A percentile compares a stretch with the other conserved stretches of the same genome.
Evolutionary conservation across 495 filamentous ascomycete genomes (phyloP).

Genomic region (Penicillium cinerascens): DNA sequence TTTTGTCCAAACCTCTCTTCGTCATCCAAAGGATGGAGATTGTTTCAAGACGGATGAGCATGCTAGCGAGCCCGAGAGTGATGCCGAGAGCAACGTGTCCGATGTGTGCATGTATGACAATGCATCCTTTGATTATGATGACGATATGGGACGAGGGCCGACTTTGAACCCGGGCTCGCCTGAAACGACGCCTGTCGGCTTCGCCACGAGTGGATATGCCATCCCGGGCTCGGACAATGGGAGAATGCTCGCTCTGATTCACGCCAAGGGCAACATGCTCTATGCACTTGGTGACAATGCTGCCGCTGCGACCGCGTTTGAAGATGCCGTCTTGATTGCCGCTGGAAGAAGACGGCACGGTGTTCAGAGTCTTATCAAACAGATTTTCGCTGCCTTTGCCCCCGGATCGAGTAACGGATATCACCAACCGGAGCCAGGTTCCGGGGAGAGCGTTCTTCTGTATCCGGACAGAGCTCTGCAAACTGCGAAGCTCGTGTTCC

Average conservation of each 20-base stretch:
- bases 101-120: constrained; percentile 52
- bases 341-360: constrained; percentile 68
- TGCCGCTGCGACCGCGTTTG: constrained; percentile 84
- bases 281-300: constrained; percentile 85
- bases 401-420: constrained; percentile 32
- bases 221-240: constrained; percentile 90
- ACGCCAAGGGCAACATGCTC: constrained; percentile 97
- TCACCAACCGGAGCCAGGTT: constrained; percentile 23
- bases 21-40: constrained; percentile 48
- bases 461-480: constrained; percentile 79
- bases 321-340: constrained; percentile 89
- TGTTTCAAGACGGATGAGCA: constrained; percentile 50
- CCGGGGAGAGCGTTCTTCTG: constrained; percentile 66
- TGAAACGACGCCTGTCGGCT: constrained; percentile 49
- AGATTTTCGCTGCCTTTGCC: constrained; percentile 71
- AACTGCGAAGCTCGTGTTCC: constrained; percentile 83
- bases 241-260: constrained; percentile 83
- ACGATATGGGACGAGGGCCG: constrained; percentile 36
- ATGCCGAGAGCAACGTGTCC: constrained; percentile 49
- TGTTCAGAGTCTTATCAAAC: constrained; percentile 75
- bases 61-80: constrained; percentile 54
- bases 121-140: constrained; percentile 55
- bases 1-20: constrained; percentile 76
- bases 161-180: constrained; percentile 25
- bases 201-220: constrained; percentile 79